Base-by-base conservation (phyloP, 805 yeast genomes). In the Pichia paraexigua region DNA sequence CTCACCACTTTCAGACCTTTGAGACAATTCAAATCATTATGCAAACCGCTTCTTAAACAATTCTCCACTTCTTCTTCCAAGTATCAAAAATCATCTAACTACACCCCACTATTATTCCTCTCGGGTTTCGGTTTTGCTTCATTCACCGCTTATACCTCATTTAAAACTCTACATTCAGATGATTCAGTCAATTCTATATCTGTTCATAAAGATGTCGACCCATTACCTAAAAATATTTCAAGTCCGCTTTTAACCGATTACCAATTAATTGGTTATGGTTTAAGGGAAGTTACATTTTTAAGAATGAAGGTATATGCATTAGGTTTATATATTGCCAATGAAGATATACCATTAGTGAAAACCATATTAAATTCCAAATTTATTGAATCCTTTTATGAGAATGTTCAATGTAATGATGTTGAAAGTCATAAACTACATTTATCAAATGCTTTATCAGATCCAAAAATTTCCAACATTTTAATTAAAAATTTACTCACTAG, bases 271-370 rank as follows among this genome's bases (percentile, higher is more conserved):
- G 98, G 96, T 0, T 76, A 79, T 51, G 98, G 99, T 1, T 78
- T 82, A 2, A 75, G 98, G 62, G 71, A 85, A 0, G 97, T 92
- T 20, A 87, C 97, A 0, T 87, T 94, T 61, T 59, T 91, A 42
- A 75, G 77, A 25, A 80, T 94, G 71, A 88, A 82, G 59, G 97
- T 94, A 1, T 92, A 92, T 63, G 95, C 88, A 0, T 72, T 87
- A 40, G 98, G 96, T 0, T 69, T 94, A 9, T 92, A 92, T 63
- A 72, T 87, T 41, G 84, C 89, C 7, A 64, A 73, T 8, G 74
- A 77, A 0, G 96, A 89, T 60, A 60, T 73, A 17, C 49, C 62
- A 9, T 56, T 71, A 47, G 63, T 78, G 5, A 62, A 73, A 3
- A 56, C 66, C 9, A 71, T 78, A 4, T 60, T 81, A 27, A 71